Conservation (phyloP, 2,329 filamentous ascomycete species). For the Bertia moriformis region DNA sequence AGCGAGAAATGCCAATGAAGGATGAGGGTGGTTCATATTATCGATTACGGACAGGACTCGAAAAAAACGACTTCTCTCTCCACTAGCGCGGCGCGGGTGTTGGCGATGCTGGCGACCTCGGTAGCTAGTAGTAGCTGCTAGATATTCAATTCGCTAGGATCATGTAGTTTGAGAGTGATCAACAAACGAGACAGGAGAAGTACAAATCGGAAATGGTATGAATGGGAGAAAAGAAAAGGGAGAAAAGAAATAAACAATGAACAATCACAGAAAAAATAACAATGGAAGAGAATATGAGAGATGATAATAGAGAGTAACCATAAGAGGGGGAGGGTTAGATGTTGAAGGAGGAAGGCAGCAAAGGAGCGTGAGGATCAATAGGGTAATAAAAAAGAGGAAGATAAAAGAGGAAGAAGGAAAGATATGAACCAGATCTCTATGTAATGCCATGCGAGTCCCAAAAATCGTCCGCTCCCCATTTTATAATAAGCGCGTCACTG, state of each 20-base stretch:
- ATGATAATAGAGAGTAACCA: background rate
- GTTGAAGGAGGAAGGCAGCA: background rate
- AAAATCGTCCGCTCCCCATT: constrained; percentile 1
- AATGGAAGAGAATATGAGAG: background rate
- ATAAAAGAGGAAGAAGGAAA: background rate
- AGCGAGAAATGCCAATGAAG: too few species aligned
- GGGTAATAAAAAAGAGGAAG: background rate
- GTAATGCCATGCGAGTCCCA: constrained; percentile 1
- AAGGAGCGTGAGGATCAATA: too few species aligned
- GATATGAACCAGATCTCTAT: background rate
- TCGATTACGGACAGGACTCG: too few species aligned
- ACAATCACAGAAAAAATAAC: background rate
- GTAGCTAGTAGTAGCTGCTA: too few species aligned
- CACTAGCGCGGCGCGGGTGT: too few species aligned
- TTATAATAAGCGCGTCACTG: background rate
- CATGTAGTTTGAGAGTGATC: background rate
- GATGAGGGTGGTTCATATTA: too few species aligned
- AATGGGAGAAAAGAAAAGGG: background rate
- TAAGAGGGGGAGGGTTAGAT: background rate
- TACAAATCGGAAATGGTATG: background rate
- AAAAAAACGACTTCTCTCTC: too few species aligned
- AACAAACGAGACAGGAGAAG: background rate
- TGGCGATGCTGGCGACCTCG: too few species aligned
- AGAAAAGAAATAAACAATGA: background rate
- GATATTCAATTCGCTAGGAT: background rate